A percentile compares a stretch with the other conserved stretches of the same genome.
phyloP scores from a whole-genome alignment of 345 rosid species.

The Ceriops tagal region DNA sequence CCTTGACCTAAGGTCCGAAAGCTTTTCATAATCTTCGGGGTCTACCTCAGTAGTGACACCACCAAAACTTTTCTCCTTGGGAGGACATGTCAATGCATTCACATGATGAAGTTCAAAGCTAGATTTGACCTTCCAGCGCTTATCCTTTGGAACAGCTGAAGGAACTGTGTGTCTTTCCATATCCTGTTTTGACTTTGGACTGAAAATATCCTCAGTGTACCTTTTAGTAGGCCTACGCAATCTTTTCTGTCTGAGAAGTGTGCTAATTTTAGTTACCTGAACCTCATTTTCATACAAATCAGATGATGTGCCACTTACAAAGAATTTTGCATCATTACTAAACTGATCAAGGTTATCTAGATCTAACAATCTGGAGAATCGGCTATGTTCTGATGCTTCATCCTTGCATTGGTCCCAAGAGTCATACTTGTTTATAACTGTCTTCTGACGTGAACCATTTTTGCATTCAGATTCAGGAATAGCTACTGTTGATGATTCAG shows the following conservation, averaged over 20 bases:
- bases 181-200: slow-evolving; percentile 16
- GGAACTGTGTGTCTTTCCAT: background rate
- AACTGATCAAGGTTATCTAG: slow-evolving; percentile 28
- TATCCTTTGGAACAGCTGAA: slow-evolving; percentile 2
- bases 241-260: slow-evolving; percentile 35
- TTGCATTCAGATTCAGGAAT: slow-evolving; percentile 37
- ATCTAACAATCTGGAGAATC: slow-evolving; percentile 19
- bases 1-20: slow-evolving; percentile 18
- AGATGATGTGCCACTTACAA: slow-evolving; percentile 35
- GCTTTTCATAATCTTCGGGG: slow-evolving; percentile 15
- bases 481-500: slow-evolving; percentile 47
- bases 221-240: slow-evolving; percentile 45
- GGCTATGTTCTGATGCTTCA: slow-evolving; percentile 19
- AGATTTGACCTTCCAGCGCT: slow-evolving; percentile 5
- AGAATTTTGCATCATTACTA: slow-evolving; percentile 46
- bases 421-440: slow-evolving; percentile 18
- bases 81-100: background rate
- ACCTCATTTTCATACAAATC: slow-evolving; percentile 31
- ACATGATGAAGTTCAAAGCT: background rate
- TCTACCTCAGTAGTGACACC: slow-evolving; percentile 4
- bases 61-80: slow-evolving; percentile 12
- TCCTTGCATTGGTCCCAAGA: slow-evolving; percentile 20
- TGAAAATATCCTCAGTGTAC: slow-evolving; percentile 49
- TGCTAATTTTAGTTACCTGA: slow-evolving; percentile 22
- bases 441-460: slow-evolving; percentile 27